Evolutionary conservation across 331 rosid species (phyloP), one percentile per base, ranked within the genome.

Genomic region (Quercus tomentella): DNA sequence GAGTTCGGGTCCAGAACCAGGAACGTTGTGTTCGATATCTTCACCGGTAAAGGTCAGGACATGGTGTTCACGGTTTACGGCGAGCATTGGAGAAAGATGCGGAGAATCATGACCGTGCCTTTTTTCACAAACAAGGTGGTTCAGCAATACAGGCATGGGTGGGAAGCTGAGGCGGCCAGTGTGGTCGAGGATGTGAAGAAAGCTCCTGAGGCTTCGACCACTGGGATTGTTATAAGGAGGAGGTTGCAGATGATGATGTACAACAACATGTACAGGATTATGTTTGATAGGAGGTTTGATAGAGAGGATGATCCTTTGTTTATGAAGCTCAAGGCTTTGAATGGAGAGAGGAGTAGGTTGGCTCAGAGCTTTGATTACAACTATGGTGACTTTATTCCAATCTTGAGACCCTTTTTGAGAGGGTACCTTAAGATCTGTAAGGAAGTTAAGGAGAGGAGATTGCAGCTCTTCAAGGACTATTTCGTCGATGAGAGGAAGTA

Each of bases 61-160:
- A 93, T 93, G 98, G 98, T 93, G 51, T 93, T 93, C 87, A 93
- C 98, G 1, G 97, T 93, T 0, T 93, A 93, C 89, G 98, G 98
- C 1, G 98, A 93, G 83, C 98, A 93, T 73, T 93, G 98, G 98
- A 55, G 98, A 77, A 93, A 93, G 77, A 93, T 93, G 98, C 16
- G 97, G 22, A 76, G 97, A 54, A 93, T 93, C 82, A 93, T 93
- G 97, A 93, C 97, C 22, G 98, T 91, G 5, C 98, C 97, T 0
- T 93, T 93, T 49, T 93, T 93, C 82, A 93, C 97, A 0, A 93
- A 91, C 87, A 93, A 93, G 82, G 98, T 93, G 3, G 98, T 93
- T 0, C 98, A 91, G 85, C 97, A 93, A 72, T 90, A 93, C 80
- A 43, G 95, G 20, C 1, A 5, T 5, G 98, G 97, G 0, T 93